Evolutionary conservation across 805 yeast species (phyloP).

Genomic region (Cyberlindnera bimundalis): DNA sequence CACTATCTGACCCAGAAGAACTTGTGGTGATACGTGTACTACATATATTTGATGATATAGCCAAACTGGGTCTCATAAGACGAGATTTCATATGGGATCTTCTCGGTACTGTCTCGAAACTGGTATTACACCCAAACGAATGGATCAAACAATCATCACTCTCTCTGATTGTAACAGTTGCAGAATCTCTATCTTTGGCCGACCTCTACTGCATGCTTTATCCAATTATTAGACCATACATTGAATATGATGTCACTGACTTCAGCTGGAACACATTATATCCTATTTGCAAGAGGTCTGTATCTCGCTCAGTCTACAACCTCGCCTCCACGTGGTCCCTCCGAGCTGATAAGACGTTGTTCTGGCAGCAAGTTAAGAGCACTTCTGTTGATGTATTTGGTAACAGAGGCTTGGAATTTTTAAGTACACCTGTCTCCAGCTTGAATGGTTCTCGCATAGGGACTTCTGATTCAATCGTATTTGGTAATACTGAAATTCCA

Average conservation of each 20-base stretch:
- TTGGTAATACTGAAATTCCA: slow-evolving; percentile 44
- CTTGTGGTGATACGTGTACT: slow-evolving; percentile 71
- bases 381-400: slow-evolving; percentile 43
- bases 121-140: slow-evolving; percentile 81
- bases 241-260: slow-evolving; percentile 71
- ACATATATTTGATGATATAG: slow-evolving; percentile 51
- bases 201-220: slow-evolving; percentile 80
- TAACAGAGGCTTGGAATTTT: slow-evolving; percentile 35
- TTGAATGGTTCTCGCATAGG: slow-evolving; percentile 11
- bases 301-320: slow-evolving; percentile 62
- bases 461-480: slow-evolving; percentile 31
- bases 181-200: slow-evolving; percentile 62
- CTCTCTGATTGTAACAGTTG: slow-evolving; percentile 56
- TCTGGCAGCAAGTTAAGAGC: slow-evolving; percentile 62
- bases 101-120: slow-evolving; percentile 45
- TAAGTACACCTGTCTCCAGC: slow-evolving; percentile 24
- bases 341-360: slow-evolving; percentile 61
- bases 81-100: slow-evolving; percentile 53
- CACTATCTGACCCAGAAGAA: slow-evolving; percentile 81
- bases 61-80: slow-evolving; percentile 53
- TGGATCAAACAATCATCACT: slow-evolving; percentile 75
- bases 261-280: slow-evolving; percentile 64
- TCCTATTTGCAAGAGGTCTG: slow-evolving; percentile 64
- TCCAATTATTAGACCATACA: slow-evolving; percentile 73
- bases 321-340: slow-evolving; percentile 69